Conservation (phyloP, 331 rosid genomes). For the Pyrus hybrid region DNA sequence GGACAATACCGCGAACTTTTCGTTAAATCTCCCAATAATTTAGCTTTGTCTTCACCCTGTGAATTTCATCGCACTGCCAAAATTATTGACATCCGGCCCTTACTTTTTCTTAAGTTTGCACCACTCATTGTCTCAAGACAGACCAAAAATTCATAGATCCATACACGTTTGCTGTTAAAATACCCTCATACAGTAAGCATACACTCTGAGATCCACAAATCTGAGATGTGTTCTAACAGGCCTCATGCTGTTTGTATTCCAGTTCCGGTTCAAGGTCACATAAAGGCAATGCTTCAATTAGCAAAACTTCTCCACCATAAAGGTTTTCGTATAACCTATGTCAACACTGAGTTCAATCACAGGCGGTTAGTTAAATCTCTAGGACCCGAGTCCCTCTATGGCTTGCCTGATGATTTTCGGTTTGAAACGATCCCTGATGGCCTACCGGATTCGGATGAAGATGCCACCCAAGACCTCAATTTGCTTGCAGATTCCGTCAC, state of each 20-base stretch:
- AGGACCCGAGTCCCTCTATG: neutral
- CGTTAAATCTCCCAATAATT: too few relatives aligned
- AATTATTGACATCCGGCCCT: neutral
- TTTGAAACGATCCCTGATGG: conserved; percentile 22
- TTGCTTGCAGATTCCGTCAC: neutral
- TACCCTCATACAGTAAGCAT: too few relatives aligned
- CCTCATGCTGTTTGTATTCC: conserved; percentile 16
- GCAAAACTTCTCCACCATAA: conserved; percentile 23
- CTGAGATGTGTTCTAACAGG: neutral
- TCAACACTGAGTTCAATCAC: neutral
- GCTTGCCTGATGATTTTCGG: conserved; percentile 1
- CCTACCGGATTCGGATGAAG: neutral
- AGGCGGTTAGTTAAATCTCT: neutral
- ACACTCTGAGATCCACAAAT: too few relatives aligned
- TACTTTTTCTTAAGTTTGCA: neutral
- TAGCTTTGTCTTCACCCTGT: neutral
- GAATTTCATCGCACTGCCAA: neutral
- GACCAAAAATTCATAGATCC: too few relatives aligned
- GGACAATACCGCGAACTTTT: too few relatives aligned
- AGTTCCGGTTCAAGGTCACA: conserved; percentile 9
- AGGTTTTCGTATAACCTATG: conserved; percentile 28
- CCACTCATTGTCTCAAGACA: neutral
- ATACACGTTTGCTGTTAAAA: too few relatives aligned
- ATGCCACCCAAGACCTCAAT: conserved; percentile 4
- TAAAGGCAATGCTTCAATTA: conserved; percentile 15